These are phyloP conservation scores for Massarina eburnea DNA, from an alignment of 2,329 filamentous ascomycete genomes.

Conservation along the genomic window DNA sequence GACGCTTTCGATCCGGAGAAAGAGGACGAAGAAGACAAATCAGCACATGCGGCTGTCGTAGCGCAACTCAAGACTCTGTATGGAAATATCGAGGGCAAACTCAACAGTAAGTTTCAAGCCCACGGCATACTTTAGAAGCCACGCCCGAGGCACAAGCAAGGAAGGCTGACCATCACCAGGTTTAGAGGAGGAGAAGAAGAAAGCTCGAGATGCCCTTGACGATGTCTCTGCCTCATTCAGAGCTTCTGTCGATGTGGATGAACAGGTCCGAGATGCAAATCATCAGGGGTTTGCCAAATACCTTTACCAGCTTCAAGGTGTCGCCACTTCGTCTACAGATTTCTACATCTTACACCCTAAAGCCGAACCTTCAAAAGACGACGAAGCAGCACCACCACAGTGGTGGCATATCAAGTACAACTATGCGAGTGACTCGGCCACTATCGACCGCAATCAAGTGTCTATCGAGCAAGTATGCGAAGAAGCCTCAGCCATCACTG, in stretches of 20 bases:
- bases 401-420: constrained; percentile 44
- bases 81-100: constrained; percentile 35
- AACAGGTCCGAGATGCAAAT: constrained; percentile 29
- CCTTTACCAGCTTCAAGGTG: constrained; percentile 60
- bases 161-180: constrained; percentile 33
- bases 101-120: constrained; percentile 27
- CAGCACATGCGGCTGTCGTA: constrained; percentile 24
- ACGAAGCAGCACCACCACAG: constrained; percentile 18
- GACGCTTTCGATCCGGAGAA: constrained; percentile 30
- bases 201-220: constrained; percentile 45
- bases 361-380: constrained; percentile 9
- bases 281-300: constrained; percentile 20
- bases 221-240: constrained; percentile 51
- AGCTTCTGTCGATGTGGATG: constrained; percentile 42
- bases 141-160: no score
- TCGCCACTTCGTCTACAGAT: constrained; percentile 59
- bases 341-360: constrained; percentile 56
- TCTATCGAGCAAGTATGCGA: constrained; percentile 57
- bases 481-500: constrained; percentile 55
- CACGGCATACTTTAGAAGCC: no score
- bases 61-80: constrained; percentile 32
- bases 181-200: constrained; percentile 47
- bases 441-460: constrained; percentile 41
- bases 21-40: constrained; percentile 11
- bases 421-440: constrained; percentile 16